phyloP scores from a whole-genome alignment of 1,284 basidiomycete species.

The Macrocystidia cucumis region DNA sequence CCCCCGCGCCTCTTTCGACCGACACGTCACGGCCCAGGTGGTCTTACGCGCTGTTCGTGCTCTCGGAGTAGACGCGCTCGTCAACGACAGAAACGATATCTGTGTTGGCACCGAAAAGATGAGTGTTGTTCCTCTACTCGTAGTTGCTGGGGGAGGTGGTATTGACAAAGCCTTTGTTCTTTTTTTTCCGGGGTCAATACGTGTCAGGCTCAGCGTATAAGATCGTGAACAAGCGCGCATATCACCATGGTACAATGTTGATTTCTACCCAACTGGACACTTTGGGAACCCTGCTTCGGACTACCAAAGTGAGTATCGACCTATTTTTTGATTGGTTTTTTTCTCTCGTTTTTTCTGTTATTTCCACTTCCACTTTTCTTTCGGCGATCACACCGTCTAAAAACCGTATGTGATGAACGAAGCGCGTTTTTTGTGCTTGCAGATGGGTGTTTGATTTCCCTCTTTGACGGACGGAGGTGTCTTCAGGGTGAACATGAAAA shows the following conservation, averaged over 20 bases:
- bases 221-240: constrained; percentile 85
- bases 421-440: too few relatives aligned
- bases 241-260: constrained; percentile 99
- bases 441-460: too few relatives aligned
- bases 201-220: constrained; percentile 98
- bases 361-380: too few relatives aligned
- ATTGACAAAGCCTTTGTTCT: constrained; percentile 7
- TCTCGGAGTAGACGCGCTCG: constrained; percentile 63
- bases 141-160: neutral
- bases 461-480: too few relatives aligned
- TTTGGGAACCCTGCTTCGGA: constrained; percentile 67
- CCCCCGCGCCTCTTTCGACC: constrained; percentile 75
- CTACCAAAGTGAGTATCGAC: constrained; percentile 68
- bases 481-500: neutral
- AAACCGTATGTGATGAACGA: too few relatives aligned
- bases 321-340: too few relatives aligned
- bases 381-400: too few relatives aligned
- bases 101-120: constrained; percentile 83
- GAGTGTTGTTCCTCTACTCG: constrained; percentile 31
- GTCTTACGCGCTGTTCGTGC: constrained; percentile 75
- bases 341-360: too few relatives aligned
- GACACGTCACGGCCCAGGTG: constrained; percentile 73
- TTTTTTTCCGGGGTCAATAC: too few relatives aligned
- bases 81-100: constrained; percentile 92
- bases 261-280: constrained; percentile 73